phyloP scores from a whole-genome alignment of 129 eudicot genomes.

The Helianthus tuberosus region DNA sequence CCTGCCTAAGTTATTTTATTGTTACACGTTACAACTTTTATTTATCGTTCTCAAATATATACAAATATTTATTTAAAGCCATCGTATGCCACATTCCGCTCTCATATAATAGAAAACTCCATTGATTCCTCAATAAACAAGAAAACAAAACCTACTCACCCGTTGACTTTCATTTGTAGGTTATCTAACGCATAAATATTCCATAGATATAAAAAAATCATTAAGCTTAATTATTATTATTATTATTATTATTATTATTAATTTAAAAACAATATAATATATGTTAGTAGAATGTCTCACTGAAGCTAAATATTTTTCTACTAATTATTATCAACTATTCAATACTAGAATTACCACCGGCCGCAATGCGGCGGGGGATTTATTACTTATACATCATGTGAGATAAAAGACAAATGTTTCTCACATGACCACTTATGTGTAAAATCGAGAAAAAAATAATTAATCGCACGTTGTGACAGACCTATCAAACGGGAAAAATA shows the following conservation, averaged over 20 bases:
- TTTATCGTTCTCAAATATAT: background rate
- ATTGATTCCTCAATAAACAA: conserved; percentile 1
- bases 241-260: background rate
- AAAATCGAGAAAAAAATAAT: too few relatives aligned
- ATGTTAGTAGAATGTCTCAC: conserved; percentile 3
- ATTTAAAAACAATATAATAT: background rate
- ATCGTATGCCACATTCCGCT: background rate
- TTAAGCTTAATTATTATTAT: background rate
- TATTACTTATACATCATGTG: too few relatives aligned
- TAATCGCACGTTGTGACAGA: too few relatives aligned
- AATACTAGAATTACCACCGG: too few relatives aligned
- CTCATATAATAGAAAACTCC: background rate
- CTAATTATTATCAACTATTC: background rate
- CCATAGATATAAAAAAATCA: background rate
- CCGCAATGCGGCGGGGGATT: too few relatives aligned
- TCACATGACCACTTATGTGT: too few relatives aligned
- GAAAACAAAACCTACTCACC: conserved; percentile 13
- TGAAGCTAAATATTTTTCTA: too few relatives aligned
- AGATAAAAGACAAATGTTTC: too few relatives aligned
- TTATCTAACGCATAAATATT: conserved; percentile 17
- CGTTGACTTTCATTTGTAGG: conserved; percentile 26
- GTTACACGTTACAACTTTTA: background rate
- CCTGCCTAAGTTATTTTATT: background rate
- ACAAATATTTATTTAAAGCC: background rate
- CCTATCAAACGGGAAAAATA: too few relatives aligned